Evolutionary conservation across 352 stramenopile species (phyloP).

Genomic region (Phytophthora macrochlamydospora): DNA sequence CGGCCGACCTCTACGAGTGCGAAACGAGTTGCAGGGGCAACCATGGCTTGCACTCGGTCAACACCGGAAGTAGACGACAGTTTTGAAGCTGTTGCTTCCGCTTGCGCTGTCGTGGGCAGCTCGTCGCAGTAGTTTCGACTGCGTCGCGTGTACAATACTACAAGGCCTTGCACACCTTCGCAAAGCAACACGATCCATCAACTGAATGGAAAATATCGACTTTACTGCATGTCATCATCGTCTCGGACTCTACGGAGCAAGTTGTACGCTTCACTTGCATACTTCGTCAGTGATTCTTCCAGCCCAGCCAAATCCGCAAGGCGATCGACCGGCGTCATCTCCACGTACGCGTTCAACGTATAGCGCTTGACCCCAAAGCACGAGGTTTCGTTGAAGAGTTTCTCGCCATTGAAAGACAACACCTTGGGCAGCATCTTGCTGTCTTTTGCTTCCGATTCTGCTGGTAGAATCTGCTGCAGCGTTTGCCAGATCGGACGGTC

Average conservation of each 20-base stretch:
- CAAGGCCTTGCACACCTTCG: no score
- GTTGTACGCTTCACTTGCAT: slow-evolving; percentile 40
- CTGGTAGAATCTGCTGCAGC: slow-evolving; percentile 47
- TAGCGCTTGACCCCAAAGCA: slow-evolving; percentile 72
- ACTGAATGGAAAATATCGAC: no score
- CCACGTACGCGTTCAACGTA: slow-evolving; percentile 25
- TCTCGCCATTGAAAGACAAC: slow-evolving; percentile 60
- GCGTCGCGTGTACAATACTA: no score
- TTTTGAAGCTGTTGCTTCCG: no score
- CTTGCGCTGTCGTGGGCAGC: no score
- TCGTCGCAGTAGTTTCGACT: no score
- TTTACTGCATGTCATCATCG: background rate
- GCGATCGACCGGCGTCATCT: slow-evolving; percentile 28
- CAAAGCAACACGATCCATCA: no score
- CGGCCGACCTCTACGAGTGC: no score
- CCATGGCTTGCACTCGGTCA: no score
- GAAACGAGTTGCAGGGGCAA: no score
- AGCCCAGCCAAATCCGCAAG: slow-evolving; percentile 20
- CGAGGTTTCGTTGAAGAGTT: slow-evolving; percentile 69
- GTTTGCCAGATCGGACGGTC: slow-evolving; percentile 48
- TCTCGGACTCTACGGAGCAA: slow-evolving; percentile 21
- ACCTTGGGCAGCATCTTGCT: slow-evolving; percentile 34
- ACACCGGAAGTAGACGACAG: no score
- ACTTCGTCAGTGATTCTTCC: slow-evolving; percentile 36
- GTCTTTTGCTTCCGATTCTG: slow-evolving; percentile 22